Evolutionary conservation across 202 grass and related monocot species (phyloP).

Genomic region (Saccharum hybrid): DNA sequence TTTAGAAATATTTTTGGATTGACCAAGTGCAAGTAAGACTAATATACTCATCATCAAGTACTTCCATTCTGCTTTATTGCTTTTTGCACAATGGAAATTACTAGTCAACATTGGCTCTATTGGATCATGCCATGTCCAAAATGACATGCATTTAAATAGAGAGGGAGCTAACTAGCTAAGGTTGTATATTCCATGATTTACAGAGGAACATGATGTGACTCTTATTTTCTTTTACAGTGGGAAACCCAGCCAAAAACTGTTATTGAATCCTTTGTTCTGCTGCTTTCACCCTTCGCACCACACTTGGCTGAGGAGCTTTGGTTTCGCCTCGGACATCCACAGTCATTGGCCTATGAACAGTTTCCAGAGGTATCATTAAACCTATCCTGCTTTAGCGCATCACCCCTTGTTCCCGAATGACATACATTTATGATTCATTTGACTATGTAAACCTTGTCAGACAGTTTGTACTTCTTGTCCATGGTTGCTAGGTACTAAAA

Average conservation of each 20-base stretch:
- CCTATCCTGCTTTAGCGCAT: not conserved
- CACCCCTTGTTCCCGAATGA: constrained; percentile 6
- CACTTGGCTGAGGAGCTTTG: constrained; percentile 95
- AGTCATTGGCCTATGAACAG: constrained; percentile 72
- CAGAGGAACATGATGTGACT: constrained; percentile 28
- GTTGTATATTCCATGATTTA: not conserved
- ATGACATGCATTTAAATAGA: not conserved
- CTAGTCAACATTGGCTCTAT: not conserved
- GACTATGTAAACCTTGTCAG: constrained; percentile 1
- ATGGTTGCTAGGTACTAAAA: constrained; percentile 5
- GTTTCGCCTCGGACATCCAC: constrained; percentile 80
- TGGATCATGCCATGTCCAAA: not conserved
- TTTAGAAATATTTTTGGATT: not conserved
- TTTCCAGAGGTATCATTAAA: constrained; percentile 80
- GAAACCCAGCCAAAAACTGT: constrained; percentile 71
- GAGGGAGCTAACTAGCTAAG: not conserved
- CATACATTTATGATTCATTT: not conserved
- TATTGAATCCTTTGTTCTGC: constrained; percentile 72
- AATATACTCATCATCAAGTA: not conserved
- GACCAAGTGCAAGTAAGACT: not conserved
- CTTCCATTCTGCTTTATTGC: not conserved
- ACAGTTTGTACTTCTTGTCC: constrained; percentile 9
- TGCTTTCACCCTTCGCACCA: constrained; percentile 90
- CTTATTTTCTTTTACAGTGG: constrained; percentile 63
- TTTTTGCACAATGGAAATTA: not conserved